Evolutionary conservation across 345 rosid genomes (phyloP).

Genomic region (Eucalyptus cloeziana): DNA sequence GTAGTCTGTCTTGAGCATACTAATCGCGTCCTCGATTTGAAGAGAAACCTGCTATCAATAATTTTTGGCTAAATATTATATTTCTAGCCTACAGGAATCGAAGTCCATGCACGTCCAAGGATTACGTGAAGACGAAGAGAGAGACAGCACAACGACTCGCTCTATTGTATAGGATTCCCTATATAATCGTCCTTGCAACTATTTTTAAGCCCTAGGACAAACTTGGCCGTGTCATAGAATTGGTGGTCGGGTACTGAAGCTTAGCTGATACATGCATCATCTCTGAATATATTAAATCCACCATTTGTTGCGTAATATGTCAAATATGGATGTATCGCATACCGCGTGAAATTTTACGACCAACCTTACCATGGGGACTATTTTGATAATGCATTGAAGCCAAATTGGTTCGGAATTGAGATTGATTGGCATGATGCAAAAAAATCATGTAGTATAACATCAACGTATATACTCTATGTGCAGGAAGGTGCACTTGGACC

Average conservation of each 20-base stretch:
- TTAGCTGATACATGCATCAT: not conserved
- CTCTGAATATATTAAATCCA: not conserved
- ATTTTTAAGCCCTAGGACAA: not conserved
- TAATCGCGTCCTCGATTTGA: not conserved
- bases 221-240: not conserved
- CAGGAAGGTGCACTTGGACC: not conserved
- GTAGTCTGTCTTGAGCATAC: not conserved
- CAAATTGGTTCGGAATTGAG: not conserved
- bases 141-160: not conserved
- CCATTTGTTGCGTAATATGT: not conserved
- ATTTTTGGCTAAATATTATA: not conserved
- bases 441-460: not conserved
- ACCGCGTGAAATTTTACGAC: fast-evolving
- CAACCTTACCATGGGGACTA: not conserved
- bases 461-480: not conserved
- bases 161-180: not conserved
- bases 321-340: fast-evolving
- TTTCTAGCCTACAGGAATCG: not conserved
- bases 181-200: not conserved
- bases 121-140: not conserved
- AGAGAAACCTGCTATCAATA: not conserved
- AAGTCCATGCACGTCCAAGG: not conserved
- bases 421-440: not conserved
- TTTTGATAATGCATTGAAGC: not conserved
- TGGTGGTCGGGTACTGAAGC: not conserved